Conservation (phyloP, 2,329 filamentous ascomycete species). For the Botrytis squamosa region DNA sequence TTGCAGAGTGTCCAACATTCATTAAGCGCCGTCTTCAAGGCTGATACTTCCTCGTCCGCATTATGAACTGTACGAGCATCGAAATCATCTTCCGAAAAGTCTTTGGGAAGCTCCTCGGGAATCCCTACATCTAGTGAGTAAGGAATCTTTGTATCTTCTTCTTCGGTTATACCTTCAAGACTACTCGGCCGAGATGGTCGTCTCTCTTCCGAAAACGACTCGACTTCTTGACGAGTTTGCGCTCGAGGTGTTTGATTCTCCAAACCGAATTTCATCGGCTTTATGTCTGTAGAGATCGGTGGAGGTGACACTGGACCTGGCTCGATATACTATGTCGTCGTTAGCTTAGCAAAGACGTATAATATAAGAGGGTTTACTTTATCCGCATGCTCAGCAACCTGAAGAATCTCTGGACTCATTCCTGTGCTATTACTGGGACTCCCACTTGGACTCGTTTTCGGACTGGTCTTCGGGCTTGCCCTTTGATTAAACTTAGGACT, state of each 20-base stretch:
- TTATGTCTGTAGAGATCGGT: conserved; percentile 74
- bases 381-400: conserved; percentile 23
- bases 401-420: conserved; percentile 5
- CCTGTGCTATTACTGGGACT: conserved; percentile 9
- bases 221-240: conserved; percentile 76
- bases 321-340: conserved; percentile 30
- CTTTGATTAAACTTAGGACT: conserved; percentile 12
- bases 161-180: conserved; percentile 64
- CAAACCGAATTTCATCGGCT: conserved; percentile 61
- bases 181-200: conserved; percentile 58
- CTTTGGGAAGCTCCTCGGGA: conserved; percentile 44
- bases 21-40: conserved; percentile 72
- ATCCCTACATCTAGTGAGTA: conserved; percentile 39
- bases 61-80: conserved; percentile 44
- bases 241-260: conserved; percentile 77
- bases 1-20: conserved; percentile 96
- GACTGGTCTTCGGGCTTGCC: conserved; percentile 8
- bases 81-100: conserved; percentile 48
- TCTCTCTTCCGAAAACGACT: conserved; percentile 51
- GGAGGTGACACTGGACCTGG: conserved; percentile 51
- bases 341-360: background rate
- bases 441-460: background rate
- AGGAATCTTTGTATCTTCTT: conserved; percentile 22
- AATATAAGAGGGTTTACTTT: conserved; percentile 28
- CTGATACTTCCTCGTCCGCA: conserved; percentile 61